Evolutionary conservation across 257 asterid genomes (phyloP), one percentile per base, ranked within the genome.

Genomic region (Hygrophila difformis): DNA sequence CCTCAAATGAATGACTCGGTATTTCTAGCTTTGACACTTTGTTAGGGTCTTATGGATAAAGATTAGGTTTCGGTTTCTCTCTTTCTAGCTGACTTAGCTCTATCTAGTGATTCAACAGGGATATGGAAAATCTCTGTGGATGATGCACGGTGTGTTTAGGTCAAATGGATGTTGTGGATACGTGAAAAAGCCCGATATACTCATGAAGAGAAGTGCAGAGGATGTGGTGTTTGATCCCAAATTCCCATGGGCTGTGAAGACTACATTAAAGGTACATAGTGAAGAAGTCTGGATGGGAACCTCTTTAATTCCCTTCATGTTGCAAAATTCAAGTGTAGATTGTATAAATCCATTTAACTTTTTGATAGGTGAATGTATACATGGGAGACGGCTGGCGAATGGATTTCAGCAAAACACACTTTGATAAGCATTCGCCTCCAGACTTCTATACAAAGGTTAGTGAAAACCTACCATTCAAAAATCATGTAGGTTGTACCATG

Each of bases 111-210:
- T 33, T 12, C 10, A 33, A 33, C 37, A 33, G 98, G 96, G 98
- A 39, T 82, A 82, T 40, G 96, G 96, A 9, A 89, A 89, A 62
- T 77, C 85, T 22, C 88, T 89, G 3, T 85, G 94, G 92, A 65
- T 75, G 82, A 89, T 89, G 98, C 98, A 89, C 7, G 98, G 98
- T n/a, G 55, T 89, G 73, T 89, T 89, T 65, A 69, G 96, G 64
- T 54, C 93, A 4, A 89, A 89, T 51, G 96, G 98, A 58, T 67
- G 78, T 8, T 77, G 98, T 46, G 98, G 98, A 39, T 89, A 85
- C 60, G 69, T 77, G 3, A 85, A 74, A 55, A 89, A 85, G 40
- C 98, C 96, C 4, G 71, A 65, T 4, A 56, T 89, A 63, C 93
- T 89, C 38, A 79, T 77, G 81, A 68, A 26, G 19, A 69, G 23